Conservation (phyloP, 2,329 filamentous ascomycete genomes). For the Magnaporthiopsis rhizophila region DNA sequence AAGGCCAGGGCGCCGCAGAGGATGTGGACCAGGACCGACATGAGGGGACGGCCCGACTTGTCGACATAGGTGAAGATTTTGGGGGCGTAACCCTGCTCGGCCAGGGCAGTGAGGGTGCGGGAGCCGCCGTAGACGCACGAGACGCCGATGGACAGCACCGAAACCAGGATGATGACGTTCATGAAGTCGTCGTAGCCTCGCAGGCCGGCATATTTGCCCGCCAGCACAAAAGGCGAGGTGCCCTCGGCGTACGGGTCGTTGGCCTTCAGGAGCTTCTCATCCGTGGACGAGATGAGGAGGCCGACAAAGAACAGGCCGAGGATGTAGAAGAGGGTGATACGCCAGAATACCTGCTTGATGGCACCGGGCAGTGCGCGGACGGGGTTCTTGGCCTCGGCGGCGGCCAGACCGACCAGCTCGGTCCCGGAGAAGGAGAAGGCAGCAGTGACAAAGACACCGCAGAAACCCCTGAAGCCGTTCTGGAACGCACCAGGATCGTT, state of each 20-base stretch:
- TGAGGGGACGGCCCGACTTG: slow-evolving; percentile 41
- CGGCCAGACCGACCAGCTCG: slow-evolving; percentile 61
- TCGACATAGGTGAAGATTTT: slow-evolving; percentile 46
- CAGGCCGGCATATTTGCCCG: slow-evolving; percentile 38
- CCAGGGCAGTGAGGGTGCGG: slow-evolving; percentile 46
- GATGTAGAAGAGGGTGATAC: slow-evolving; percentile 43
- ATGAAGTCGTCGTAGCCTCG: slow-evolving; percentile 40
- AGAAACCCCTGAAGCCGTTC: slow-evolving; percentile 63
- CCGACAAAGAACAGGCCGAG: slow-evolving; percentile 41
- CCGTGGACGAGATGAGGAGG: slow-evolving; percentile 34
- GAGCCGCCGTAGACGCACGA: slow-evolving; percentile 48
- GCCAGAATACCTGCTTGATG: slow-evolving; percentile 63
- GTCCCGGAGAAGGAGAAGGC: slow-evolving; percentile 63
- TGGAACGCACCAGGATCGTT: slow-evolving; percentile 46
- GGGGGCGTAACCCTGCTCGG: slow-evolving; percentile 48
- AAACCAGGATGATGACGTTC: slow-evolving; percentile 46
- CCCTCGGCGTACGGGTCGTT: slow-evolving; percentile 35
- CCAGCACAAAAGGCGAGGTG: slow-evolving; percentile 43
- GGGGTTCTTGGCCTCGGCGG: slow-evolving; percentile 60
- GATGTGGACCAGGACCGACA: slow-evolving; percentile 36
- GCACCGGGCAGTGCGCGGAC: slow-evolving; percentile 67
- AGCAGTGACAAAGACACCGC: slow-evolving; percentile 60
- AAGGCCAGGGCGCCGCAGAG: slow-evolving; percentile 39
- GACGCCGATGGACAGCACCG: slow-evolving; percentile 46
- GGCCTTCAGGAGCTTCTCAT: slow-evolving; percentile 33